phyloP scores from a whole-genome alignment of 345 rosid species.

The Syzygium aromaticum region DNA sequence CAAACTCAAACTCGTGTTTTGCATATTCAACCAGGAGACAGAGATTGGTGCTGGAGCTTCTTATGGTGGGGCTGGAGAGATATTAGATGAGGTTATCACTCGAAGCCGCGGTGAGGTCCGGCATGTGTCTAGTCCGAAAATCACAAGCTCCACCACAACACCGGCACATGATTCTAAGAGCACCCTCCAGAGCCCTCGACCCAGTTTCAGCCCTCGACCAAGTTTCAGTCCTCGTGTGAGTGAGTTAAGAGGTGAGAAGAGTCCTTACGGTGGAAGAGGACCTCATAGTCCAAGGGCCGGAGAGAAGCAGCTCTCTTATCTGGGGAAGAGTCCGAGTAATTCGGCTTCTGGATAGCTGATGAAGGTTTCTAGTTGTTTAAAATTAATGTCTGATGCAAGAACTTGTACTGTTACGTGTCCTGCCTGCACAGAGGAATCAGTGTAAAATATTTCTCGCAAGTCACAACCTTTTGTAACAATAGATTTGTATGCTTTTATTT shows the following conservation, averaged over 20 bases:
- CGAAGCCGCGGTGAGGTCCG: slow-evolving; percentile 94
- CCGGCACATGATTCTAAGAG: slow-evolving; percentile 35
- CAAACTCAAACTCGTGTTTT: background rate
- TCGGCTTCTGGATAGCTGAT: background rate
- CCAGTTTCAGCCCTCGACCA: slow-evolving; percentile 45
- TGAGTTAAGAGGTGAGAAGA: slow-evolving; percentile 53
- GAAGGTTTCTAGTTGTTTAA: background rate
- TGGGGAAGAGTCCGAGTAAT: slow-evolving; percentile 62
- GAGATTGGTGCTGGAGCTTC: slow-evolving; percentile 51
- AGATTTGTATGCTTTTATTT: background rate
- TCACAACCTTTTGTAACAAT: background rate
- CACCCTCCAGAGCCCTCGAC: slow-evolving; percentile 37
- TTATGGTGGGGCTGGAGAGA: slow-evolving; percentile 54
- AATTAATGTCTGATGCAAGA: background rate
- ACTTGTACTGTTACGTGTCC: background rate
- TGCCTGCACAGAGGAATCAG: background rate
- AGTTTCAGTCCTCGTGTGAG: slow-evolving; percentile 51
- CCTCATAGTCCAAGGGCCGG: slow-evolving; percentile 36
- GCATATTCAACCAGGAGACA: slow-evolving; percentile 26
- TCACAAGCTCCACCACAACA: slow-evolving; percentile 63
- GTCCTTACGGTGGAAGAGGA: slow-evolving; percentile 44
- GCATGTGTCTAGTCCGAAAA: slow-evolving; percentile 59
- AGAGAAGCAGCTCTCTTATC: slow-evolving; percentile 33
- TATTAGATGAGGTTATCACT: slow-evolving; percentile 79
- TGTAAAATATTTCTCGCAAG: background rate